Percentiles rank a stretch among this genome's conserved stretches.
Conservation (phyloP, 2,329 filamentous ascomycete genomes). For the Xylariales sp. region DNA sequence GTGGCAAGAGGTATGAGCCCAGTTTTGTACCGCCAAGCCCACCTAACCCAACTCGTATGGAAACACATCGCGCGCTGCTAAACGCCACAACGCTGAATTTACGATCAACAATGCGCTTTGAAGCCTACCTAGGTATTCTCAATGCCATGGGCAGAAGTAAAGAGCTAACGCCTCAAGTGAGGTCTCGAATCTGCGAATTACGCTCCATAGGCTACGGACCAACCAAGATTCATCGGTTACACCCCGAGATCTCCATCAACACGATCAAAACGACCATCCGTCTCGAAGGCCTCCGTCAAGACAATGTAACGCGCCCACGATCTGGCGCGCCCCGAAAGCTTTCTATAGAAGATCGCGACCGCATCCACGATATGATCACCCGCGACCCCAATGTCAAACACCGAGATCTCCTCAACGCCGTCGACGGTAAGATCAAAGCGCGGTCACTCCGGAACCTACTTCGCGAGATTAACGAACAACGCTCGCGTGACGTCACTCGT, state of each 20-base stretch:
- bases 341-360: neutral
- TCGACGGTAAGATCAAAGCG: neutral
- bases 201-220: neutral
- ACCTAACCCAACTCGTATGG: no score
- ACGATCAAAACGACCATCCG: neutral
- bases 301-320: neutral
- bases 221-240: neutral
- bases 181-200: neutral
- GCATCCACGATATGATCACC: neutral
- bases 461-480: no score
- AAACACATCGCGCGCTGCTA: no score
- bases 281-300: neutral
- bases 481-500: no score
- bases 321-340: neutral
- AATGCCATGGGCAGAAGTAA: neutral
- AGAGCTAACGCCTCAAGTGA: neutral
- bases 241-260: neutral
- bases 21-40: no score
- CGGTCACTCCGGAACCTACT: neutral
- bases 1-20: no score
- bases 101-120: no score
- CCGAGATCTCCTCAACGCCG: neutral
- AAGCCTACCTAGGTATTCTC: no score
- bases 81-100: no score
- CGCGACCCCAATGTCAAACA: neutral